These are phyloP conservation scores for Gypsophila paniculata DNA, from an alignment of 179 eudicot species.

Conservation along the genomic window DNA sequence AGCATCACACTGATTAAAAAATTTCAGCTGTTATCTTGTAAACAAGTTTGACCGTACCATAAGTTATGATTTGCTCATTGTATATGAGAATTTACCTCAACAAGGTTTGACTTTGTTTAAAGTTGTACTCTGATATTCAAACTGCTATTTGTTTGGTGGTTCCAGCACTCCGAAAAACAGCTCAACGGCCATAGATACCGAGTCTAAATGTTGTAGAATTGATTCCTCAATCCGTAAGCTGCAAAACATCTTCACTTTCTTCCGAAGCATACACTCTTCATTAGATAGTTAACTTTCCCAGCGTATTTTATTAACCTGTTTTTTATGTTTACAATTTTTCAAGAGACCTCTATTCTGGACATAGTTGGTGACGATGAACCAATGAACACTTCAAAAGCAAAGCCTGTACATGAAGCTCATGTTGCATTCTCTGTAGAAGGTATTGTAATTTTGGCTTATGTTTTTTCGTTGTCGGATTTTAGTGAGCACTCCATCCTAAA, in stretches of 20 bases:
- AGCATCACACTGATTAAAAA: background rate
- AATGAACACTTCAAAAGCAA: slow-evolving; percentile 35
- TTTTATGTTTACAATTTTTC: background rate
- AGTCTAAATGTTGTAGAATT: slow-evolving; percentile 31
- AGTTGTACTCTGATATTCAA: slow-evolving; percentile 10
- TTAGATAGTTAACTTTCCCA: background rate
- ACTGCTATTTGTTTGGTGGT: slow-evolving; percentile 24
- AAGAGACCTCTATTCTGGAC: slow-evolving; percentile 62
- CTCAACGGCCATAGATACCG: slow-evolving; percentile 24
- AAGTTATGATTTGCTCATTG: background rate
- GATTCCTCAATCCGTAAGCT: slow-evolving; percentile 41
- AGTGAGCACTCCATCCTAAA: background rate
- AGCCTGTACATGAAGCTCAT: slow-evolving; percentile 57
- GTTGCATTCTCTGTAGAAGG: slow-evolving; percentile 84
- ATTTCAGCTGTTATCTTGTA: background rate
- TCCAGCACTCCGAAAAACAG: slow-evolving; percentile 27
- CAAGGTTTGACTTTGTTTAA: background rate
- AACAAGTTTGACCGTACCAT: background rate
- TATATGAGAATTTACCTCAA: background rate
- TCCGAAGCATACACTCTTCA: slow-evolving; percentile 9
- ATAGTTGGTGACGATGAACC: slow-evolving; percentile 66
- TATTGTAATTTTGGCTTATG: slow-evolving; percentile 16
- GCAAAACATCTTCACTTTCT: slow-evolving; percentile 9
- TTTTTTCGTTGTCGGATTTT: background rate
- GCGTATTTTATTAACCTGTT: background rate